Conservation (phyloP, 495 filamentous ascomycete species). For the Monascus purpureus region DNA sequence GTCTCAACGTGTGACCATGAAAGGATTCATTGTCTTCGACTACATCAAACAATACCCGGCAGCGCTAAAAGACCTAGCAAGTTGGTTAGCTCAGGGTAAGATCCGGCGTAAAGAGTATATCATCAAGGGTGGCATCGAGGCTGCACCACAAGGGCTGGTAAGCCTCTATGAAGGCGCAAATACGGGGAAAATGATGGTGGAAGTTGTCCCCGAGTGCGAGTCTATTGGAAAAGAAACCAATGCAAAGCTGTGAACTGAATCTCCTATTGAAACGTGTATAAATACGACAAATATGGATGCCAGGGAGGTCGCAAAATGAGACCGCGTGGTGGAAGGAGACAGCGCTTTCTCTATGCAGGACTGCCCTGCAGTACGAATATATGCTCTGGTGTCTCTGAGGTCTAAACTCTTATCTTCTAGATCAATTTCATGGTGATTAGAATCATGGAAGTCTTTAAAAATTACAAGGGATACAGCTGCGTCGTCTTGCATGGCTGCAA, state of each 20-base stretch:
- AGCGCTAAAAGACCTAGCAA: slow-evolving; percentile 31
- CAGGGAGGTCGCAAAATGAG: no score
- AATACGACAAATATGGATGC: no score
- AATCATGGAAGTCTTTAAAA: no score
- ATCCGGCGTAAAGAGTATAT: slow-evolving; percentile 43
- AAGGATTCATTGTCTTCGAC: slow-evolving; percentile 45
- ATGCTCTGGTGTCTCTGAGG: no score
- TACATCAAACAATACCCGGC: slow-evolving; percentile 29
- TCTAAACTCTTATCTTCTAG: no score
- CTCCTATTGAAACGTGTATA: background rate
- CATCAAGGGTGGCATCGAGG: slow-evolving; percentile 34
- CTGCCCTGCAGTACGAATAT: no score
- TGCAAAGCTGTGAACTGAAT: background rate
- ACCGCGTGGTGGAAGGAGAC: no score
- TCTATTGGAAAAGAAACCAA: no score
- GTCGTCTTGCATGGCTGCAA: no score
- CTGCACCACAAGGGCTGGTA: slow-evolving; percentile 33
- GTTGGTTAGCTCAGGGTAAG: slow-evolving; percentile 40
- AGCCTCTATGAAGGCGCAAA: slow-evolving; percentile 37
- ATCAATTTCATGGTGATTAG: no score
- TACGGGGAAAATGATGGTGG: slow-evolving; percentile 39
- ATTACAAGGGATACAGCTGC: no score
- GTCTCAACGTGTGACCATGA: slow-evolving; percentile 37
- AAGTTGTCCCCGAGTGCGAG: slow-evolving; percentile 25
- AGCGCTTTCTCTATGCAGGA: no score